Conservation (phyloP, 2,329 filamentous ascomycete species). For the Didymella keratinophila region DNA sequence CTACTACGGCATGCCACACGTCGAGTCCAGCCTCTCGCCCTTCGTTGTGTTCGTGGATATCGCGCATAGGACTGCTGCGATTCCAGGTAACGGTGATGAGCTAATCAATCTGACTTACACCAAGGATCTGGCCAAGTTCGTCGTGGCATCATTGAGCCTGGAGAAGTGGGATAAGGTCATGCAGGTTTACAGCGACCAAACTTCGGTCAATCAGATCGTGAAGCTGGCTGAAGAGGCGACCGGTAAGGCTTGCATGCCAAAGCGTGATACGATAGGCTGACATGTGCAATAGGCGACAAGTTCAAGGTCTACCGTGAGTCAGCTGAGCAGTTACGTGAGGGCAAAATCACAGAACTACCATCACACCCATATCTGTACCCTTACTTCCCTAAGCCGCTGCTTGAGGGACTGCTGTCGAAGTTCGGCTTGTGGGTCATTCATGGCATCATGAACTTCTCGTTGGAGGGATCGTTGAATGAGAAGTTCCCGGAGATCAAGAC, state of each 20-base stretch:
- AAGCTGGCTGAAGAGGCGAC: constrained; percentile 51
- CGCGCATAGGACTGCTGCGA: constrained; percentile 23
- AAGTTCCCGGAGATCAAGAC: constrained; percentile 29
- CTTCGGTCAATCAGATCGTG: constrained; percentile 57
- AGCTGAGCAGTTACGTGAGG: constrained; percentile 22
- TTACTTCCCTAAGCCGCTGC: constrained; percentile 27
- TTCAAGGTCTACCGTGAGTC: constrained; percentile 29
- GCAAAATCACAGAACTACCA: constrained; percentile 30
- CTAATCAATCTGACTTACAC: constrained; percentile 28
- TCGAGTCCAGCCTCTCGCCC: constrained; percentile 28
- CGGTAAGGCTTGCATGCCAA: constrained; percentile 1
- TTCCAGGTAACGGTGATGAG: constrained; percentile 30
- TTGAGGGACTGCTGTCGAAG: constrained; percentile 18
- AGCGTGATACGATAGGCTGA: neutral
- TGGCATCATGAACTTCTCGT: constrained; percentile 15
- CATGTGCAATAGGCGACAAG: constrained; percentile 37
- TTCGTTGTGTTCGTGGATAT: constrained; percentile 27
- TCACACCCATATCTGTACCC: constrained; percentile 22
- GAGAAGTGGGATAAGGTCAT: constrained; percentile 46
- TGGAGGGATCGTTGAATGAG: constrained; percentile 26
- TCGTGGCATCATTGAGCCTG: constrained; percentile 20
- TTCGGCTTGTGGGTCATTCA: constrained; percentile 25
- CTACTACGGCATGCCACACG: constrained; percentile 40
- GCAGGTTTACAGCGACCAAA: constrained; percentile 49
- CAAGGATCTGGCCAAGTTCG: constrained; percentile 30